Evolutionary conservation across 305 asterid genomes (phyloP).

Genomic region (Fraxinus angustifolia): DNA sequence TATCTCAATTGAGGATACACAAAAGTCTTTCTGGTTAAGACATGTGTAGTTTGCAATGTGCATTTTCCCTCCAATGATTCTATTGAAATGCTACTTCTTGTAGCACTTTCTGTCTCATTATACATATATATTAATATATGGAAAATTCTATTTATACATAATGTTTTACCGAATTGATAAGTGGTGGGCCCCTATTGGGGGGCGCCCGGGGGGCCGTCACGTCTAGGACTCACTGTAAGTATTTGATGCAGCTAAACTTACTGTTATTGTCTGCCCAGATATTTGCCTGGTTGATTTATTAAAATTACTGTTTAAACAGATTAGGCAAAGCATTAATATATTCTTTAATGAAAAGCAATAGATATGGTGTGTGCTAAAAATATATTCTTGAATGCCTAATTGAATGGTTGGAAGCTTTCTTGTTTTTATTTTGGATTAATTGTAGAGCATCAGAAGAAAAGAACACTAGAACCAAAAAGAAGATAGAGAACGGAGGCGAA

Average conservation of each 20-base stretch:
- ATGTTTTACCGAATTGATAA: no score
- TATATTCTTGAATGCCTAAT: neutral
- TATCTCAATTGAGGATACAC: neutral
- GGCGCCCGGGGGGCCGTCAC: no score
- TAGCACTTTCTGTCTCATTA: neutral
- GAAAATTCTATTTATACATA: no score
- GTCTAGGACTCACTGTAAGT: conserved; percentile 72
- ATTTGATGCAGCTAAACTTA: conserved; percentile 13
- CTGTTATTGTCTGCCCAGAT: neutral
- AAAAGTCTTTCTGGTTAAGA: neutral
- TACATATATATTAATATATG: neutral
- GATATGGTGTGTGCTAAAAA: neutral
- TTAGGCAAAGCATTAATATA: no score
- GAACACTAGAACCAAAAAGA: neutral
- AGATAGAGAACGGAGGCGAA: neutral
- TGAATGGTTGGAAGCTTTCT: neutral
- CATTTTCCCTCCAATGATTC: neutral
- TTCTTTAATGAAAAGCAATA: no score
- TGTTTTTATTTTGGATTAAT: neutral
- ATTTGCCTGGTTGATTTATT: neutral
- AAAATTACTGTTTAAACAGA: neutral
- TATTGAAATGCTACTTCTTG: neutral
- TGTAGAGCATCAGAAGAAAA: neutral
- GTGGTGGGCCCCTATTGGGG: no score
- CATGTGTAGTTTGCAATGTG: neutral